These are phyloP conservation scores for Boletus edulis DNA, from an alignment of 768 basidiomycete species.

Conservation along the genomic window DNA sequence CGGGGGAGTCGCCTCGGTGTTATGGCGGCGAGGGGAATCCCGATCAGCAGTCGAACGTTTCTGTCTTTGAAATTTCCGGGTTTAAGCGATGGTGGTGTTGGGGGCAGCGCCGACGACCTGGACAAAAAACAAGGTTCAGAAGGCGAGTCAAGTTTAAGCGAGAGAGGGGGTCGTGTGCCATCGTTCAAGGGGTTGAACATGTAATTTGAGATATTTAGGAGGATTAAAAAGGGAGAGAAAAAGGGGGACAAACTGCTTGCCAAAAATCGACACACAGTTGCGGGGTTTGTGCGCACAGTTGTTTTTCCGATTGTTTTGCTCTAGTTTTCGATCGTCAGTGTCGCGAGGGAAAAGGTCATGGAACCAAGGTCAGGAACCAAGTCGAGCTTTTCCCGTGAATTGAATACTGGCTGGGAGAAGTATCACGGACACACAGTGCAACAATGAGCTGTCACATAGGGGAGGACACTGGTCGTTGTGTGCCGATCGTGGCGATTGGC, in stretches of 20 bases:
- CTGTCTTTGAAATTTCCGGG: neutral
- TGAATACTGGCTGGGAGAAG: neutral
- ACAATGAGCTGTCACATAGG: neutral
- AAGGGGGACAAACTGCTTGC: neutral
- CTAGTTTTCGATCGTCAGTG: neutral
- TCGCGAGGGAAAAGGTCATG: neutral
- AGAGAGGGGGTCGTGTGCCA: neutral
- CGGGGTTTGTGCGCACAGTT: neutral
- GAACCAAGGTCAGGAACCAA: neutral
- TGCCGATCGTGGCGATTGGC: neutral
- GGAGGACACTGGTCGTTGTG: neutral
- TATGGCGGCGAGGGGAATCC: constrained; percentile 2
- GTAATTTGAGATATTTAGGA: neutral
- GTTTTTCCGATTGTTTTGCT: neutral
- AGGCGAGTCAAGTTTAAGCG: neutral
- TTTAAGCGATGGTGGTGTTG: neutral
- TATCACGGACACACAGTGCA: neutral
- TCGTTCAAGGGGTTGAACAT: neutral
- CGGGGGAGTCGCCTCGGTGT: constrained; percentile 3
- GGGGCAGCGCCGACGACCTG: neutral
- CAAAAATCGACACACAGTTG: too few species aligned
- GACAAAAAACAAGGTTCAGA: neutral
- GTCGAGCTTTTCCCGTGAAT: neutral
- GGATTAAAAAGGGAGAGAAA: neutral
- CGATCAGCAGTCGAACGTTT: neutral